Evolutionary conservation across 78 protist genomes (phyloP).

Genomic region (Planoprotostelium fungivorum): DNA sequence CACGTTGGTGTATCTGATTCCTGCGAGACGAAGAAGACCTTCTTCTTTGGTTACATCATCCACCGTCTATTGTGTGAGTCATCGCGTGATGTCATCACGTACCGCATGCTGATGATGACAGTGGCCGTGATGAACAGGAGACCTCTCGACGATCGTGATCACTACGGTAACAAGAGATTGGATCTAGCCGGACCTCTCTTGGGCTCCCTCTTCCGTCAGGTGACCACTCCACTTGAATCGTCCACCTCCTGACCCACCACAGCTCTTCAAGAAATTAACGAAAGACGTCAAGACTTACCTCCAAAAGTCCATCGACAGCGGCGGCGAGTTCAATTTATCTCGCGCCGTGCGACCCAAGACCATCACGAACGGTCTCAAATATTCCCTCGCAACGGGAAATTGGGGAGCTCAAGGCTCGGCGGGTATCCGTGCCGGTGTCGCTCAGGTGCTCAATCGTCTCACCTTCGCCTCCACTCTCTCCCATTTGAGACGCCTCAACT

Average conservation of each 20-base stretch:
- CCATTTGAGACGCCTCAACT: conserved; percentile 94
- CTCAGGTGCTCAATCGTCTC: conserved; percentile 96
- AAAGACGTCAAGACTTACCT: conserved; percentile 40
- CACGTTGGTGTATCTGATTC: conserved; percentile 91
- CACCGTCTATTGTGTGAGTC: conserved; percentile 75
- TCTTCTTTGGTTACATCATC: conserved; percentile 95
- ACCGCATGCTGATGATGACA: background rate
- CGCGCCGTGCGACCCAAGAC: conserved; percentile 52
- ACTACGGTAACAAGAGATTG: conserved; percentile 98
- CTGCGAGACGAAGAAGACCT: conserved; percentile 89
- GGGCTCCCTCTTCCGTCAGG: conserved; percentile 80
- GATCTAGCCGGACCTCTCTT: conserved; percentile 97
- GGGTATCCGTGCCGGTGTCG: conserved; percentile 54
- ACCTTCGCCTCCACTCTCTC: conserved; percentile 95
- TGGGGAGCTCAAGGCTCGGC: conserved; percentile 74
- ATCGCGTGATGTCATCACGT: background rate
- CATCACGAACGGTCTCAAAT: conserved; percentile 86
- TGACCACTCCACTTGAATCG: no score
- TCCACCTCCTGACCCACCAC: no score
- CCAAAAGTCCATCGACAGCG: conserved; percentile 4
- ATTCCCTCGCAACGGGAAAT: conserved; percentile 98
- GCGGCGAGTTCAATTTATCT: conserved; percentile 45
- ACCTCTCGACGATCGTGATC: conserved; percentile 96
- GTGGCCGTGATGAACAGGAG: conserved; percentile 79
- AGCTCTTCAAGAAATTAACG: conserved; percentile 64